These are phyloP conservation scores for Mortierella sp. DNA, from an alignment of 371 early-diverging fungal species.

Conservation along the genomic window DNA sequence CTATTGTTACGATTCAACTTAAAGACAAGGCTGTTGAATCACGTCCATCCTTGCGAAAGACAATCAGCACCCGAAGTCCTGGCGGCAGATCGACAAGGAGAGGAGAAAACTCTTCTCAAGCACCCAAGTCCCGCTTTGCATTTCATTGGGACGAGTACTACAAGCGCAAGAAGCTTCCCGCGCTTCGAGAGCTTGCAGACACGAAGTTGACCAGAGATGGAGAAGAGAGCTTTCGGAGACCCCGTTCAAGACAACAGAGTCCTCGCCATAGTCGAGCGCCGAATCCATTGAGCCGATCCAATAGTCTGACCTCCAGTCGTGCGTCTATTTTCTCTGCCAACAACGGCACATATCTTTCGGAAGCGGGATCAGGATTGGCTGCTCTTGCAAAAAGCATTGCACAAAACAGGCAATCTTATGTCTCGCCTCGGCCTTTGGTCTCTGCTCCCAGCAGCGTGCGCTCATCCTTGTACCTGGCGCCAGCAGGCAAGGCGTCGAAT, in stretches of 20 bases:
- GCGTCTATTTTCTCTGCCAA: background rate
- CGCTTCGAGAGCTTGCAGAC: background rate
- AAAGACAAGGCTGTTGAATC: background rate
- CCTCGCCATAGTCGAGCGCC: background rate
- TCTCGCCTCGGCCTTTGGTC: background rate
- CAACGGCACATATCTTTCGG: background rate
- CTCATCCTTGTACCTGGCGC: background rate
- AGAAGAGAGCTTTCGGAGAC: background rate
- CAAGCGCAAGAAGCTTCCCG: background rate
- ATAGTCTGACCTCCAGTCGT: background rate
- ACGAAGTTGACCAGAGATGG: background rate
- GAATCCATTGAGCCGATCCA: background rate
- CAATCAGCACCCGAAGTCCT: conserved; percentile 11
- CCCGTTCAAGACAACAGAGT: background rate
- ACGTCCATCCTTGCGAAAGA: conserved; percentile 11
- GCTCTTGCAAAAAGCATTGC: background rate
- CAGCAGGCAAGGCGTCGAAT: background rate
- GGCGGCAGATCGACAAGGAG: background rate
- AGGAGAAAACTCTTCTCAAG: background rate
- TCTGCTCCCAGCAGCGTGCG: background rate
- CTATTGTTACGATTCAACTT: background rate
- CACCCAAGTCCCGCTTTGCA: background rate
- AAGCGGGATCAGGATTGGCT: background rate
- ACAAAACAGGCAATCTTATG: background rate
- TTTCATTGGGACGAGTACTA: conserved; percentile 7